phyloP scores from a whole-genome alignment of 2,329 filamentous ascomycete species.

The Aspergillaceae sp. region DNA sequence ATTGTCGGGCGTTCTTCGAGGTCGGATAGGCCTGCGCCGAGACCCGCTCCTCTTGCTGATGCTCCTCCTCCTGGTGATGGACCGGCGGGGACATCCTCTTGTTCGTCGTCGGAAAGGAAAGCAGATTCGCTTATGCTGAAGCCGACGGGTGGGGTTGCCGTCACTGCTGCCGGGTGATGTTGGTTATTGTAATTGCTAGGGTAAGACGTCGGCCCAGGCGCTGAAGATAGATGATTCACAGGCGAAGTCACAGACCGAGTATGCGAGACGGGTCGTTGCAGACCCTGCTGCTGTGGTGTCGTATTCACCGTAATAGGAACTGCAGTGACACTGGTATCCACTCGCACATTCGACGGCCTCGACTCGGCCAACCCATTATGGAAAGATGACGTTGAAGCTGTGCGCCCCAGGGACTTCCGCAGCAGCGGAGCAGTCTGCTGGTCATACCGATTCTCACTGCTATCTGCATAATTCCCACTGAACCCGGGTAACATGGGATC shows the following conservation, averaged over 20 bases:
- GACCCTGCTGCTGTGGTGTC: no score
- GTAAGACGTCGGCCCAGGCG: slow-evolving; percentile 7
- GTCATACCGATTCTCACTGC: slow-evolving; percentile 77
- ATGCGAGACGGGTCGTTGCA: slow-evolving; percentile 59
- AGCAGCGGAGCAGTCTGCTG: slow-evolving; percentile 87
- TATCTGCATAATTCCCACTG: slow-evolving; percentile 58
- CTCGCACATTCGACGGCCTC: slow-evolving; percentile 49
- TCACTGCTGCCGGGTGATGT: no score
- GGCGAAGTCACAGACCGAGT: slow-evolving; percentile 79
- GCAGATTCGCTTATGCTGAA: slow-evolving; percentile 44
- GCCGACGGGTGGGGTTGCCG: slow-evolving; percentile 35
- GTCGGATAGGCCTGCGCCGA: slow-evolving; percentile 57
- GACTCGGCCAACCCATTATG: slow-evolving; percentile 80
- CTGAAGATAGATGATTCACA: slow-evolving; percentile 41
- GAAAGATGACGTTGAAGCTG: slow-evolving; percentile 65
- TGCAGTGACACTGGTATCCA: slow-evolving; percentile 39
- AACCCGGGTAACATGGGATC: slow-evolving; percentile 39
- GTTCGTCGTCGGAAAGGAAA: slow-evolving; percentile 68
- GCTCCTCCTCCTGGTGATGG: no score
- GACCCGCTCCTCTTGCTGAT: no score
- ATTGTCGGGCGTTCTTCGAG: slow-evolving; percentile 56
- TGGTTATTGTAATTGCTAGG: no score
- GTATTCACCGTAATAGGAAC: no score
- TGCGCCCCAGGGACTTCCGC: slow-evolving; percentile 67
- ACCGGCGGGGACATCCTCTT: slow-evolving; percentile 45